Evolutionary conservation across 2,329 filamentous ascomycete species (phyloP).

Genomic region (Fusarium chaquense): DNA sequence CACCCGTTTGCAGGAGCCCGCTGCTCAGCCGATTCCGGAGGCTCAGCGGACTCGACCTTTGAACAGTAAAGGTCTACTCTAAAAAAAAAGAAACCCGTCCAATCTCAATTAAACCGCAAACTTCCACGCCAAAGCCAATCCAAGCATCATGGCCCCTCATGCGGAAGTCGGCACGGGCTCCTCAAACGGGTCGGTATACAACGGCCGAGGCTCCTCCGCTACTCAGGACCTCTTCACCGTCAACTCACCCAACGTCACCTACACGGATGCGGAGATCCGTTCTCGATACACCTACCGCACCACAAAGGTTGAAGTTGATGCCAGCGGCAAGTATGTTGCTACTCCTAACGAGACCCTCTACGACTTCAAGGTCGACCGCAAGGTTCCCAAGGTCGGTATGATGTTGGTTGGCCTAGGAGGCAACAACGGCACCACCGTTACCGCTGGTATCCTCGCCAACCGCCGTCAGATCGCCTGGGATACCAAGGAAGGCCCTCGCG

Average conservation of each 20-base stretch:
- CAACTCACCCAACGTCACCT: conserved; percentile 90
- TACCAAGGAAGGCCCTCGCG: conserved; percentile 86
- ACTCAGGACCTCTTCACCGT: conserved; percentile 81
- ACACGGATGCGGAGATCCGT: conserved; percentile 88
- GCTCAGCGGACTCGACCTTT: conserved; percentile 77
- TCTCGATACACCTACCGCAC: conserved; percentile 98
- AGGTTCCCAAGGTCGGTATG: conserved; percentile 91
- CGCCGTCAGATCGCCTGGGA: conserved; percentile 89
- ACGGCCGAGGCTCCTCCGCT: conserved; percentile 55
- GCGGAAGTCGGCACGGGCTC: conserved; percentile 71
- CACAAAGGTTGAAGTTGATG: conserved; percentile 79
- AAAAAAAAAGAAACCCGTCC: conserved; percentile 48
- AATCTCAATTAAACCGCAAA: conserved; percentile 39
- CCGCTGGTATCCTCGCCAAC: conserved; percentile 97
- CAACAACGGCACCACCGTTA: conserved; percentile 98
- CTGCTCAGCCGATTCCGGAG: conserved; percentile 89
- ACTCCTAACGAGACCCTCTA: conserved; percentile 90
- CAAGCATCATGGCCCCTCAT: conserved; percentile 87
- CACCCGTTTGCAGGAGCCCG: conserved; percentile 97
- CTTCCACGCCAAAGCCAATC: conserved; percentile 48
- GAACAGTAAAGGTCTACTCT: conserved; percentile 64
- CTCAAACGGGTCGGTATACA: conserved; percentile 71
- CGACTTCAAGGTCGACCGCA: conserved; percentile 97
- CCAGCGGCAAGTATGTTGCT: conserved; percentile 82
- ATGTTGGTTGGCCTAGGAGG: conserved; percentile 99